phyloP scores from a whole-genome alignment of 148 eudicot species.

The Vaccinium vitisidaea region DNA sequence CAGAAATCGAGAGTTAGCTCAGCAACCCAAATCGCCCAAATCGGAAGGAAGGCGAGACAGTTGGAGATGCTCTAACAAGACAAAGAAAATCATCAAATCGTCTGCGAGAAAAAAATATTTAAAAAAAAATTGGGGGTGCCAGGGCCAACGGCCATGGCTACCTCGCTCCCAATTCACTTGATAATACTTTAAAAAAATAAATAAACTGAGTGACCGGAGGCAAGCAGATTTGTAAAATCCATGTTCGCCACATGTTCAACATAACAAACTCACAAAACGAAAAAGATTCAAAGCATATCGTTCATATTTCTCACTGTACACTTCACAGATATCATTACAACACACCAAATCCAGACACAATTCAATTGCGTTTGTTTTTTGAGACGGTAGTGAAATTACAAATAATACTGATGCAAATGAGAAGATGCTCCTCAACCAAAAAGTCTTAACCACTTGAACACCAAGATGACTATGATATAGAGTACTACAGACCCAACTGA shows the following conservation, averaged over 20 bases:
- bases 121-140: too few species aligned
- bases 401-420: neutral
- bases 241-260: neutral
- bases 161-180: too few species aligned
- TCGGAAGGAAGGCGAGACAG: too few species aligned
- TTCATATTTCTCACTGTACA: neutral
- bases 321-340: neutral
- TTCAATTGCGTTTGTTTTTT: neutral
- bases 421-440: conserved; percentile 5
- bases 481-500: neutral
- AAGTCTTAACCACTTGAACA: neutral
- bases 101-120: too few species aligned
- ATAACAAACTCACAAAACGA: neutral
- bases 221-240: too few species aligned
- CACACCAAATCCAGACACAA: neutral
- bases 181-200: too few species aligned
- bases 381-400: neutral
- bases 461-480: neutral
- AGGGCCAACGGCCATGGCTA: too few species aligned
- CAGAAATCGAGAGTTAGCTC: too few species aligned
- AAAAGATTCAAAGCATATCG: neutral
- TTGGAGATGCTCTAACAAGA: too few species aligned
- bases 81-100: too few species aligned
- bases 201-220: too few species aligned
- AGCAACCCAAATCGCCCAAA: too few species aligned